Evolutionary conservation across 1,139 yeast species (phyloP).

Genomic region (Blastobotrys aristatus): DNA sequence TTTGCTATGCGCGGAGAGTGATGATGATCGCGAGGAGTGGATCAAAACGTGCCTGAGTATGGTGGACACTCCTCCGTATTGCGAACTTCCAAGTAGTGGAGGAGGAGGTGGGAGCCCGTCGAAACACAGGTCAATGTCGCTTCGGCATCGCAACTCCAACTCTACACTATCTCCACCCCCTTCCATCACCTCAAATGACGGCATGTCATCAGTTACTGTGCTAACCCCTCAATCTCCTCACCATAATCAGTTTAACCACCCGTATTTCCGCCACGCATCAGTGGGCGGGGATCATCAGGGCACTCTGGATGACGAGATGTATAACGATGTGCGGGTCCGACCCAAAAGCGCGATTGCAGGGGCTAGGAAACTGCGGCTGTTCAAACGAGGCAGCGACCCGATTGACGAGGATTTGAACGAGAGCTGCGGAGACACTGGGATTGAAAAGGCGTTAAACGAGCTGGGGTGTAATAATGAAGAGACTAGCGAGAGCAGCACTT

Average conservation of each 20-base stretch:
- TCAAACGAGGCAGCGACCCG: slow-evolving; percentile 1
- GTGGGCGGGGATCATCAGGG: neutral
- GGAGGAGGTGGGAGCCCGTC: too few relatives aligned
- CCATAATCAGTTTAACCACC: slow-evolving; percentile 5
- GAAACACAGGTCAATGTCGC: neutral
- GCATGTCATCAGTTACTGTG: slow-evolving; percentile 10
- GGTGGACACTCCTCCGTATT: slow-evolving; percentile 19
- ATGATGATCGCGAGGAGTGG: slow-evolving; percentile 78
- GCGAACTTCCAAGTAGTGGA: slow-evolving; percentile 11
- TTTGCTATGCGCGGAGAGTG: slow-evolving; percentile 78
- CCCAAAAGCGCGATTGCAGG: slow-evolving; percentile 5
- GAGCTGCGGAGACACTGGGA: neutral
- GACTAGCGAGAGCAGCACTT: neutral
- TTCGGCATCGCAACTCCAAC: neutral
- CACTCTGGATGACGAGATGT: neutral
- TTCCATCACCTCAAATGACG: slow-evolving; percentile 2
- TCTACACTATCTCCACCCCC: slow-evolving; percentile 1
- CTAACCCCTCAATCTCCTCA: slow-evolving; percentile 6
- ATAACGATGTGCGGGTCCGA: neutral
- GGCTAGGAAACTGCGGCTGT: slow-evolving; percentile 7
- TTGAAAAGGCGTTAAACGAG: slow-evolving; percentile 3
- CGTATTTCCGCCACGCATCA: neutral
- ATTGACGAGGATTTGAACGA: neutral
- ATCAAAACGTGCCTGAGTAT: slow-evolving; percentile 53
- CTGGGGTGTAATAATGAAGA: slow-evolving; percentile 1